phyloP scores from a whole-genome alignment of 2,329 filamentous ascomycete genomes.

The Fusarium haematococcum region DNA sequence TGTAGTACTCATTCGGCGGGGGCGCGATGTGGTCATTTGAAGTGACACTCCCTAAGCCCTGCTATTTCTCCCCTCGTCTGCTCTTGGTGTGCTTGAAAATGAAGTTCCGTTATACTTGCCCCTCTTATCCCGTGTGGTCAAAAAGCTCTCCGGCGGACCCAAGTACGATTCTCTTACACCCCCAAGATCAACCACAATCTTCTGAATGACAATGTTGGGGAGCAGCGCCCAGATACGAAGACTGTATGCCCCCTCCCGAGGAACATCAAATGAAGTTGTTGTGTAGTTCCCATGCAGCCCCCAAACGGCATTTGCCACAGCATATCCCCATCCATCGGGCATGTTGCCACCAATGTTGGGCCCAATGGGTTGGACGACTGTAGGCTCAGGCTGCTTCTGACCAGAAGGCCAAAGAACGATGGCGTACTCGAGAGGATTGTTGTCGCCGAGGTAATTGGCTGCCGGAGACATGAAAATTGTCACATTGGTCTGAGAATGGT shows the following conservation, averaged over 20 bases:
- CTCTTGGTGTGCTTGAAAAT: neutral
- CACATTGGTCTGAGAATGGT: conserved; percentile 56
- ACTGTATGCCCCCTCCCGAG: conserved; percentile 58
- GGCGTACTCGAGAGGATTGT: conserved; percentile 63
- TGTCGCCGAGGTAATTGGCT: conserved; percentile 64
- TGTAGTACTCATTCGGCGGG: neutral
- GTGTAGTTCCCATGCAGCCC: conserved; percentile 58
- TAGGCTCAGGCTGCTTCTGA: conserved; percentile 21
- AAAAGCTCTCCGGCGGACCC: conserved; percentile 67
- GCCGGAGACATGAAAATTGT: conserved; percentile 64
- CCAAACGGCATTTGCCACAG: conserved; percentile 60
- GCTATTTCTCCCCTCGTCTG: neutral
- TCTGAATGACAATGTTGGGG: conserved; percentile 66
- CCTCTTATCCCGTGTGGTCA: conserved; percentile 35
- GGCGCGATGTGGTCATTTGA: neutral
- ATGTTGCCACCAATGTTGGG: conserved; percentile 26
- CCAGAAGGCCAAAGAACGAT: conserved; percentile 59
- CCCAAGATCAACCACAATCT: conserved; percentile 67
- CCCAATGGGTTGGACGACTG: conserved; percentile 20
- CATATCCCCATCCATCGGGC: conserved; percentile 33
- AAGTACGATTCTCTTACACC: conserved; percentile 66
- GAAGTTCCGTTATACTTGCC: conserved; percentile 30
- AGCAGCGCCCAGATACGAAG: conserved; percentile 64
- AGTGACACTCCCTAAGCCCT: neutral
- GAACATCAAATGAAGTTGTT: conserved; percentile 57